phyloP scores from a whole-genome alignment of 163 green algal genomes.

The Scenedesmus sp. region DNA sequence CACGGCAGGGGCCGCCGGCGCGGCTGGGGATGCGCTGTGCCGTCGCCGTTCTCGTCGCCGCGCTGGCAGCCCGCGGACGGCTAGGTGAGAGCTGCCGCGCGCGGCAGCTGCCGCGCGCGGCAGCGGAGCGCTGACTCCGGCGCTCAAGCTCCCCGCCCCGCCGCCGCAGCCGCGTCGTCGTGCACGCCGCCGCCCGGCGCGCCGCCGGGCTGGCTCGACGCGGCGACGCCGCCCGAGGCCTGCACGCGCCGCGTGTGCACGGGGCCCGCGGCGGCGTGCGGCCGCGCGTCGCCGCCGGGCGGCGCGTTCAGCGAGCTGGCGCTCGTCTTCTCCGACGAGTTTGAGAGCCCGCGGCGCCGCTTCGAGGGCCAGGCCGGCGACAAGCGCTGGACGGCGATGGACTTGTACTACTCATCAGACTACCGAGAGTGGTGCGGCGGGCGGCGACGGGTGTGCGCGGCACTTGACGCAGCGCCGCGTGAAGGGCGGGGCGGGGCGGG shows the following conservation, averaged over 20 bases:
- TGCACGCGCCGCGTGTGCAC: slow-evolving; percentile 10
- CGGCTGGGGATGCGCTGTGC: too few species aligned
- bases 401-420: slow-evolving; percentile 25
- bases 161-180: background rate
- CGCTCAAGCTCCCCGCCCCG: background rate
- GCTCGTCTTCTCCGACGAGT: slow-evolving; percentile 31
- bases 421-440: too few species aligned
- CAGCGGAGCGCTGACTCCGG: too few species aligned
- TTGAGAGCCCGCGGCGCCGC: background rate
- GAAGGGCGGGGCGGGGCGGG: too few species aligned
- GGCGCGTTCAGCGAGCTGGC: too few species aligned
- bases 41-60: too few species aligned
- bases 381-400: slow-evolving; percentile 16
- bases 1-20: too few species aligned
- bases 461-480: too few species aligned
- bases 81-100: too few species aligned
- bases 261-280: background rate
- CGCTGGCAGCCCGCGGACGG: too few species aligned
- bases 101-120: too few species aligned
- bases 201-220: slow-evolving; percentile 17
- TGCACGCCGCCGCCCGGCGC: background rate
- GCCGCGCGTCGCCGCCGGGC: background rate
- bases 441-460: too few species aligned
- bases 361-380: background rate
- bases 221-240: background rate